A percentile compares a stretch with the other conserved stretches of the same genome.
Conservation (phyloP, 176 grass and related monocot species). For the Carex littledalei region DNA sequence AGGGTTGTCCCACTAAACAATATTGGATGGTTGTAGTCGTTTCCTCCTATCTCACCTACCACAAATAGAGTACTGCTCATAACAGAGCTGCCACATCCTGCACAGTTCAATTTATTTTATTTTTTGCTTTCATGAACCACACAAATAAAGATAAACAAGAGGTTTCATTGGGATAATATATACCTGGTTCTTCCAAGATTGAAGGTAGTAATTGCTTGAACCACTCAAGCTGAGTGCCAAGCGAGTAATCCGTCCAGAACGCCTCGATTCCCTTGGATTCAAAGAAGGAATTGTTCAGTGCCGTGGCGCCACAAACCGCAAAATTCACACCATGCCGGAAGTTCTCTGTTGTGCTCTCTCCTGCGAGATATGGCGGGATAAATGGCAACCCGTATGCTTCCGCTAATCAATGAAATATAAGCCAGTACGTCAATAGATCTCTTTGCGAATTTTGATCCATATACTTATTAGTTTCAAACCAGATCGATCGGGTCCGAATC, state of each 20-base stretch:
- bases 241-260: conserved; percentile 40
- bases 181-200: conserved; percentile 11
- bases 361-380: conserved; percentile 40
- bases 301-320: conserved; percentile 62
- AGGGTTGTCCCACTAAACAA: conserved; percentile 25
- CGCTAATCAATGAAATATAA: conserved; percentile 13
- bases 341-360: conserved; percentile 17
- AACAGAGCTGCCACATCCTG: conserved; percentile 6
- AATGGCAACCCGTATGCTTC: conserved; percentile 24
- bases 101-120: not conserved
- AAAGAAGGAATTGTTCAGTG: conserved; percentile 57
- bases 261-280: conserved; percentile 36
- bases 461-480: too few relatives aligned
- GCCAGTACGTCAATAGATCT: not conserved
- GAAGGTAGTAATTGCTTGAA: conserved; percentile 50
- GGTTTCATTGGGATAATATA: not conserved
- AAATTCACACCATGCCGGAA: conserved; percentile 76
- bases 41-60: conserved; percentile 91
- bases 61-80: conserved; percentile 59
- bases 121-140: not conserved
- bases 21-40: conserved; percentile 74
- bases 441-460: not conserved
- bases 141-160: not conserved
- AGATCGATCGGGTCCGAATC: too few relatives aligned
- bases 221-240: conserved; percentile 68